phyloP scores from a whole-genome alignment of 305 asterid genomes.

The Withania somnifera region DNA sequence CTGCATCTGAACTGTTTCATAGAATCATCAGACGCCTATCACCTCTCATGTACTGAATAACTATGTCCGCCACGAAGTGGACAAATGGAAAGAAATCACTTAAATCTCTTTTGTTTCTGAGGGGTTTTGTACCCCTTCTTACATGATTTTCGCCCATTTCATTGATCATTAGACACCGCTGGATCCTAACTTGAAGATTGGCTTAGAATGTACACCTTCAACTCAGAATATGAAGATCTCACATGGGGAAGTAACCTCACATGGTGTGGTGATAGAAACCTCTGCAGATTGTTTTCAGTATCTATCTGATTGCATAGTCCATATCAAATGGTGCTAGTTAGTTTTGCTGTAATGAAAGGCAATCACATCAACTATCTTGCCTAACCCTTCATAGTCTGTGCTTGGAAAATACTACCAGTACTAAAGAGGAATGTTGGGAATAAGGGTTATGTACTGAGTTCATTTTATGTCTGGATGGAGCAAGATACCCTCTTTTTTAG shows the following conservation, averaged over 20 bases:
- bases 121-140: no score
- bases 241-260: neutral
- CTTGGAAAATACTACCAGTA: no score
- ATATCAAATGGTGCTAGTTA: no score
- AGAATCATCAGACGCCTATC: neutral
- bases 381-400: no score
- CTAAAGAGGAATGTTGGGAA: no score
- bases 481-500: no score
- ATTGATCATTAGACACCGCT: neutral
- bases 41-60: neutral
- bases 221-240: neutral
- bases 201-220: neutral
- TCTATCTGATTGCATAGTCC: no score
- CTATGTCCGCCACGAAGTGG: neutral
- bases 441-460: no score
- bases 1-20: neutral
- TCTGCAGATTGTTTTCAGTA: no score
- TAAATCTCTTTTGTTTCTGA: neutral
- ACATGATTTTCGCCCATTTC: neutral
- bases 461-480: no score
- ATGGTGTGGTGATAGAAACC: neutral
- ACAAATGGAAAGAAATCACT: neutral
- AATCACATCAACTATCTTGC: no score
- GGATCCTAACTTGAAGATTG: neutral
- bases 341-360: no score